Conservation (phyloP, 257 asterid species). For the Solanum dulcamara region DNA sequence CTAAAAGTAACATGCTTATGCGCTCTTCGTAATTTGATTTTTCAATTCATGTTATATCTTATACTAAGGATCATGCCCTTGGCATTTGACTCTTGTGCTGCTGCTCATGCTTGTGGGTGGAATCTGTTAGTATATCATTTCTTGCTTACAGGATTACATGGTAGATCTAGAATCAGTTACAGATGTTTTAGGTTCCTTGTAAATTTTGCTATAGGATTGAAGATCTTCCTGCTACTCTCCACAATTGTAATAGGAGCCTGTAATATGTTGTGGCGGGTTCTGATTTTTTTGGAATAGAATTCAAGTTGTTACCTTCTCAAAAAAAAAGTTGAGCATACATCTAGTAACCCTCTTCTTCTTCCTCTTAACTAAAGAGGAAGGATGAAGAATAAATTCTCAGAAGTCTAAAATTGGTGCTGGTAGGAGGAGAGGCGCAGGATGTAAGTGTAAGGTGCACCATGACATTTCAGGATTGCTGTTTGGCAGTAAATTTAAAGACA, state of each 20-base stretch:
- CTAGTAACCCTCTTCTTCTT: neutral
- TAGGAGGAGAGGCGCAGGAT: neutral
- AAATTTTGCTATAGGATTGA: too few species aligned
- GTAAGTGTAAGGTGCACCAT: neutral
- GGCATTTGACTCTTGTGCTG: neutral
- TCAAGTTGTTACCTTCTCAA: too few species aligned
- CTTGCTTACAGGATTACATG: too few species aligned
- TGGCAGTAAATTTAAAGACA: neutral
- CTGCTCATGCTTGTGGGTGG: neutral
- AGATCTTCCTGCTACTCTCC: too few species aligned
- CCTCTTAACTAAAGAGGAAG: neutral
- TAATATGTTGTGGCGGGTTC: too few species aligned
- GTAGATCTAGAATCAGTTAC: too few species aligned
- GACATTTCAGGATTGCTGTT: neutral
- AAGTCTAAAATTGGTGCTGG: neutral
- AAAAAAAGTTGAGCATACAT: neutral
- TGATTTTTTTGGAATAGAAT: too few species aligned
- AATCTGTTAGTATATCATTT: neutral
- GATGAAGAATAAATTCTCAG: neutral
- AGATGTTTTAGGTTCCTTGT: too few species aligned
- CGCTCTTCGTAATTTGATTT: neutral
- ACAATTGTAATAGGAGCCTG: too few species aligned
- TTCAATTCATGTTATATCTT: neutral
- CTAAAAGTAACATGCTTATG: slow-evolving; percentile 49
- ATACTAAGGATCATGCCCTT: neutral